phyloP scores from a whole-genome alignment of 306 rosid species.

The Sphenostylis stenocarpa region DNA sequence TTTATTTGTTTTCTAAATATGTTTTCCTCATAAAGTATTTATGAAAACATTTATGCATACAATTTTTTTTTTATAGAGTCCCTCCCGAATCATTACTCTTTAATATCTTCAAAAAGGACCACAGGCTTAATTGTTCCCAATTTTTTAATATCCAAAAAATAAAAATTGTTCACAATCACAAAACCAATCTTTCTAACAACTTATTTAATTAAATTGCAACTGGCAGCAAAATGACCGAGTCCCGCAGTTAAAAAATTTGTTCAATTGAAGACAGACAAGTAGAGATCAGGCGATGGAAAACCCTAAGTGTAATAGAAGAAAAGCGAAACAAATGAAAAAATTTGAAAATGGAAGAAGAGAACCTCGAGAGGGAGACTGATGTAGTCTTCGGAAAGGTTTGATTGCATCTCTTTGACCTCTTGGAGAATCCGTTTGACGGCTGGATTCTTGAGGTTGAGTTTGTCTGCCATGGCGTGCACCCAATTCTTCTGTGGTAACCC shows the following conservation, averaged over 20 bases:
- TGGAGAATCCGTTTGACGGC: slow-evolving; percentile 94
- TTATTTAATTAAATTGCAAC: not conserved
- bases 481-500: slow-evolving; percentile 5
- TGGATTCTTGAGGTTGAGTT: slow-evolving; percentile 83
- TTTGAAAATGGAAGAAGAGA: not conserved
- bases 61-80: not conserved
- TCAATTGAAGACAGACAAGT: not conserved
- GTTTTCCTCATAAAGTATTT: no score
- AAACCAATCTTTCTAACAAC: not conserved
- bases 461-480: slow-evolving; percentile 54
- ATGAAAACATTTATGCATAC: no score
- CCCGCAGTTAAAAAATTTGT: not conserved
- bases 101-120: no score
- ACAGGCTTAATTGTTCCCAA: no score
- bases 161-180: not conserved
- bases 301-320: slow-evolving; percentile 25
- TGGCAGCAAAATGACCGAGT: not conserved
- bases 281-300: not conserved
- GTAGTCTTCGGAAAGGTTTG: slow-evolving; percentile 92
- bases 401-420: slow-evolving; percentile 94
- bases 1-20: no score
- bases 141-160: no score
- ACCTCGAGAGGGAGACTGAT: slow-evolving; percentile 98
- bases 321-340: not conserved
- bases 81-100: not conserved